phyloP scores from a whole-genome alignment of 257 asterid genomes.

The Solanum pennellii region DNA sequence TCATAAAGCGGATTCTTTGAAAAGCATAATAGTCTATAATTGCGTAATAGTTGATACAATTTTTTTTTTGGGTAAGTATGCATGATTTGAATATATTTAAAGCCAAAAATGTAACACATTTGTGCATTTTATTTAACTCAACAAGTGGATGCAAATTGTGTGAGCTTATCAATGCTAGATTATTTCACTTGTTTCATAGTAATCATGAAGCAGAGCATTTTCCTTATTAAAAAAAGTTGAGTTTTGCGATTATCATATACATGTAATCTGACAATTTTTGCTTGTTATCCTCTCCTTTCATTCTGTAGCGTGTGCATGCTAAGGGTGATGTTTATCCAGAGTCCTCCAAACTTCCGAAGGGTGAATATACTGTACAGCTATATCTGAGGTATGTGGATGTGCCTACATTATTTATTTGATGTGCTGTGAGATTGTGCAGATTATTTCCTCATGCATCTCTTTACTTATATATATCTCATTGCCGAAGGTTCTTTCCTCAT shows the following conservation, averaged over 20 bases:
- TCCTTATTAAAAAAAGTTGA: neutral
- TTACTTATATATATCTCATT: neutral
- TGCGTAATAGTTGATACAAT: neutral
- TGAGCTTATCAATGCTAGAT: neutral
- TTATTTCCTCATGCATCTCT: neutral
- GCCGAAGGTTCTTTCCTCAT: neutral
- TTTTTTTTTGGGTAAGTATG: neutral
- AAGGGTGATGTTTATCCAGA: conserved; percentile 95
- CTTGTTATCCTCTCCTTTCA: conserved; percentile 6
- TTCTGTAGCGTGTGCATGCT: conserved; percentile 70
- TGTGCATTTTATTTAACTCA: neutral
- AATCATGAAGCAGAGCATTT: neutral
- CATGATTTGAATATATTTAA: neutral
- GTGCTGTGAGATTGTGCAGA: neutral
- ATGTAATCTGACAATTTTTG: neutral
- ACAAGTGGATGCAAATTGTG: neutral
- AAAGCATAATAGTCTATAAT: neutral
- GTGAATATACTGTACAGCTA: conserved; percentile 78
- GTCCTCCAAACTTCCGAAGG: conserved; percentile 78
- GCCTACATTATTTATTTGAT: neutral
- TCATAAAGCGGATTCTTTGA: neutral
- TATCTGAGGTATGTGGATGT: conserved; percentile 48
- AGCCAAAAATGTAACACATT: neutral
- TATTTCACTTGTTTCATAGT: neutral
- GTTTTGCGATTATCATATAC: neutral